Evolutionary conservation across 2,329 filamentous ascomycete genomes (phyloP).

Genomic region (Neonectria punicea): DNA sequence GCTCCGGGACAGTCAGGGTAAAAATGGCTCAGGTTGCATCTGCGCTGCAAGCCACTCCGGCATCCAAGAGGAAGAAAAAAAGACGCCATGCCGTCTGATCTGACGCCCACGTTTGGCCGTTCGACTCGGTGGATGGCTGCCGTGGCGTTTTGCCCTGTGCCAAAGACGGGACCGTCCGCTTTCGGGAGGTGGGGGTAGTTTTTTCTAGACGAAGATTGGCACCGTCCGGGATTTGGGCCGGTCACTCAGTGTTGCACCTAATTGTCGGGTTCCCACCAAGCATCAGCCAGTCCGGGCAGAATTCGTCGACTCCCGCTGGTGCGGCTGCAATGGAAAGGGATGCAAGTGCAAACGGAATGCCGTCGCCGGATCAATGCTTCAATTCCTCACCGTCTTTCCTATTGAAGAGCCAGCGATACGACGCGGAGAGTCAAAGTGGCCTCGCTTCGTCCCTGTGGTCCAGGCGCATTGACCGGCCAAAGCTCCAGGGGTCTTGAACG

Average conservation of each 20-base stretch:
- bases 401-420: too few species aligned
- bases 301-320: conserved; percentile 15
- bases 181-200: conserved; percentile 19
- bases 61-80: conserved; percentile 3
- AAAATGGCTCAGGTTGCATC: conserved; percentile 40
- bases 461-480: conserved; percentile 11
- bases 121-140: conserved; percentile 37
- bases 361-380: conserved; percentile 7
- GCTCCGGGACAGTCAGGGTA: conserved; percentile 12
- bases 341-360: conserved; percentile 13
- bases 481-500: background rate
- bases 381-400: conserved; percentile 21
- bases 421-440: background rate
- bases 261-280: background rate
- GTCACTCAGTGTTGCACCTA: background rate
- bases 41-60: conserved; percentile 32
- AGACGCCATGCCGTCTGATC: conserved; percentile 20
- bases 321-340: conserved; percentile 22
- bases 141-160: conserved; percentile 10
- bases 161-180: conserved; percentile 9
- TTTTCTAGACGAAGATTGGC: conserved; percentile 15
- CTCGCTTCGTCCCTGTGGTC: too few species aligned
- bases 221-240: conserved; percentile 17
- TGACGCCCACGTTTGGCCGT: conserved; percentile 37
- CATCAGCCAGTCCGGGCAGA: background rate